A percentile compares a stretch with the other conserved stretches of the same genome.
Conservation (phyloP, 768 basidiomycete genomes). For the Sporobolomyces roseus region DNA sequence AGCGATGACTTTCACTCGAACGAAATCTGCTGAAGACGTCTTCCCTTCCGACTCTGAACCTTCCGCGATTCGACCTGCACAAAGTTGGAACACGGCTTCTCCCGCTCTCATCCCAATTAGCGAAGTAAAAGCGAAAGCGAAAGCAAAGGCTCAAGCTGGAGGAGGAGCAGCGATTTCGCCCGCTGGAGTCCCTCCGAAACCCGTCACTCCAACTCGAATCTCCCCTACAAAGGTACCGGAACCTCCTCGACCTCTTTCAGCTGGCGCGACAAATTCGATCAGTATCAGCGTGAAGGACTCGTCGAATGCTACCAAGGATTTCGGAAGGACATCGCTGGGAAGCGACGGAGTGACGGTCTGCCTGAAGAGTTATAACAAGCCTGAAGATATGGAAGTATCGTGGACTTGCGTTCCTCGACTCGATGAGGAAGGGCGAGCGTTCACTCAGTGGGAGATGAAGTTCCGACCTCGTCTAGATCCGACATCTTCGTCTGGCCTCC, state of each 20-base stretch:
- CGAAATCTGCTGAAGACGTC: conserved; percentile 5
- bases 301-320: background rate
- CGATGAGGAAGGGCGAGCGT: conserved; percentile 12
- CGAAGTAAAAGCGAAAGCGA: conserved; percentile 10
- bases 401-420: conserved; percentile 11
- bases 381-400: conserved; percentile 29
- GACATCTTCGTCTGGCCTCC: background rate
- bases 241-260: background rate
- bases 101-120: conserved; percentile 15
- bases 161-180: background rate
- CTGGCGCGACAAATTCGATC: background rate
- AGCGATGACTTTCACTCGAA: background rate
- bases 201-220: too few relatives aligned
- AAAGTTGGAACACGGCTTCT: conserved; percentile 15
- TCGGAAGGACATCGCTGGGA: background rate
- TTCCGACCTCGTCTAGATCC: background rate
- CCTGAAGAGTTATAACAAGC: conserved; percentile 22
- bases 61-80: background rate
- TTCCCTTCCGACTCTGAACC: background rate
- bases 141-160: conserved; percentile 6
- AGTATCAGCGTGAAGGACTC: conserved; percentile 25
- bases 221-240: background rate
- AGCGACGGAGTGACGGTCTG: conserved; percentile 18
- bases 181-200: background rate
- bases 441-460: conserved; percentile 29